These are phyloP conservation scores for Mycena rosella DNA, from an alignment of 768 basidiomycete genomes.

Conservation along the genomic window DNA sequence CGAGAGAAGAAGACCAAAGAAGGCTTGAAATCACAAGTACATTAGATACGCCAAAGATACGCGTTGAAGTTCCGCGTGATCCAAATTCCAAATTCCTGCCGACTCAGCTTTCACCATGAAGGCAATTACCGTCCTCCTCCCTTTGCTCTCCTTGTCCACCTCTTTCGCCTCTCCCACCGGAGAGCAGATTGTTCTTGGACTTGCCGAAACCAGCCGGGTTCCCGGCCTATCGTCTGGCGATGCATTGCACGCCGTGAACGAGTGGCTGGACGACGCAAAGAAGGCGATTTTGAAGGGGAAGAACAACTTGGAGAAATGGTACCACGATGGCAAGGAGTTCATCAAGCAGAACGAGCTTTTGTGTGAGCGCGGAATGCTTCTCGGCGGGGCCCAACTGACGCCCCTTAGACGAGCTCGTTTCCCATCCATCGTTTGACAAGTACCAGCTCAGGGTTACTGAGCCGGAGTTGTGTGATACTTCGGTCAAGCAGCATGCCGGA, in stretches of 20 bases:
- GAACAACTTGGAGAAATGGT: constrained; percentile 71
- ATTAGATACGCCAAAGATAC: too few species aligned
- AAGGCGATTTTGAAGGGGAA: constrained; percentile 58
- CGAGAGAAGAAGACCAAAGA: too few species aligned
- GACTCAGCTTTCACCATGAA: constrained; percentile 51
- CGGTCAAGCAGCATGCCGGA: constrained; percentile 86
- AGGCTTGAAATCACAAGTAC: too few species aligned
- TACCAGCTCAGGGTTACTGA: constrained; percentile 74
- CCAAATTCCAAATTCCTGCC: background rate
- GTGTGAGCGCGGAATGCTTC: constrained; percentile 56
- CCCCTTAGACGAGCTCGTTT: constrained; percentile 73
- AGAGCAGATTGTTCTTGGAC: constrained; percentile 62
- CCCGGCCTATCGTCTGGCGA: constrained; percentile 29
- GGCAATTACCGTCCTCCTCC: constrained; percentile 47
- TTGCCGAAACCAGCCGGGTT: constrained; percentile 45
- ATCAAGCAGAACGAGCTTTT: constrained; percentile 77
- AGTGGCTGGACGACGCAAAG: constrained; percentile 58
- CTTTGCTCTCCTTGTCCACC: constrained; percentile 50
- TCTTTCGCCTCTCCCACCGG: constrained; percentile 54
- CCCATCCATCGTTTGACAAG: constrained; percentile 60
- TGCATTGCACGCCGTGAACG: constrained; percentile 40
- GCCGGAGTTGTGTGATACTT: constrained; percentile 81
- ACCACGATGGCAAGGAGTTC: constrained; percentile 71
- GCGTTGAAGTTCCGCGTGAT: constrained; percentile 13
- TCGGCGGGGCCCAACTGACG: constrained; percentile 4